Base-by-base conservation (phyloP, 202 grass and related monocot genomes). In the Miscanthus sacchariflorus region DNA sequence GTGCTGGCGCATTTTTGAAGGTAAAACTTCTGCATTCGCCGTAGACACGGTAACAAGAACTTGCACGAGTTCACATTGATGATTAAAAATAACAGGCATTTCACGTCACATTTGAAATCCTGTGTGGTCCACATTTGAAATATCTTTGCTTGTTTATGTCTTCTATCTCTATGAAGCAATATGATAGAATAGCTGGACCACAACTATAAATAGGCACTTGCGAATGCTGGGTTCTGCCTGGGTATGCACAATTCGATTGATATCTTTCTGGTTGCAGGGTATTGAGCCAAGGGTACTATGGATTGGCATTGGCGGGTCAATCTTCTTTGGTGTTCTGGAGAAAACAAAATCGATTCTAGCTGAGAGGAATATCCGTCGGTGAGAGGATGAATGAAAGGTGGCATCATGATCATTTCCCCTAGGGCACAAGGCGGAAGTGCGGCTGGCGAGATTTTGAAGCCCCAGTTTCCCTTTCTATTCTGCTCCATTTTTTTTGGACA, bases 271-370 rank as follows among this genome's bases (percentile, higher is more conserved):
- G 7, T 69, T 44, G 69, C 82, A 96, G 94, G 94, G 94, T 83
- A 89, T 96, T 13, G 94, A 87, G 43, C 94, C 94, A 68, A 92
- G 92, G 91, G 88, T 96, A 21, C n/a, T 96, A 24, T 96, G 92
- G 92, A 94, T 92, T 35, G 94, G 94, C 81, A 91, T 96, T 21
- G 94, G 94, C 4, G 94, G 94, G 24, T 92, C 94, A 1, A 96
- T 96, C 59, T 96, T 96, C 88, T 96, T 96, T 2, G 88, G 90
- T 30, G 88, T 96, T 58, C 74, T 94, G 43, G 94, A 96, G 80
- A 92, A 87, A 72, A 92, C 94, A 5, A 96, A 96, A 68, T 48
- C 81, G 9, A 12, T 94, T 25, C 88, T 96, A 46, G 83, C 90
- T 75, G 33, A 89, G 56, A 89, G 76, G 68, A 85, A 27, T 44